phyloP scores from a whole-genome alignment of 2,329 filamentous ascomycete species.

The Fusarium kyushuense region DNA sequence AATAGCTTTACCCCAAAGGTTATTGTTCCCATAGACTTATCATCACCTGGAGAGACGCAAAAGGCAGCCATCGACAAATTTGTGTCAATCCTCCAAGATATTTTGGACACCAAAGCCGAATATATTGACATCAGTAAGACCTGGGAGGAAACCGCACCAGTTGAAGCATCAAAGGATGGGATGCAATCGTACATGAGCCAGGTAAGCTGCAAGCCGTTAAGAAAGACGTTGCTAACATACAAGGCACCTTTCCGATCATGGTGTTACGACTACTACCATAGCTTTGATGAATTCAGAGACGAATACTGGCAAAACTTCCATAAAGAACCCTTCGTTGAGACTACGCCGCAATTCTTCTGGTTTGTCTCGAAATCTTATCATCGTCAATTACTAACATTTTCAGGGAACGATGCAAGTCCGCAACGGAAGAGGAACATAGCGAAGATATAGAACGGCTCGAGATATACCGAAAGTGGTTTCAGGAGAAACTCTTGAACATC shows the following conservation, averaged over 20 bases:
- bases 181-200: constrained; percentile 49
- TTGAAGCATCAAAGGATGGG: background rate
- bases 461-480: constrained; percentile 52
- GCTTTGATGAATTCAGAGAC: constrained; percentile 47
- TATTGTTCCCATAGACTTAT: constrained; percentile 47
- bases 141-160: constrained; percentile 38
- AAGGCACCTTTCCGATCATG: constrained; percentile 50
- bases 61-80: constrained; percentile 40
- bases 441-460: constrained; percentile 42
- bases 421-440: constrained; percentile 9
- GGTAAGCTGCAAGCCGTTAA: constrained; percentile 32
- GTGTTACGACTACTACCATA: constrained; percentile 52
- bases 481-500: constrained; percentile 42
- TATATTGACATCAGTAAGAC: constrained; percentile 31
- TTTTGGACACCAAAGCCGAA: constrained; percentile 15
- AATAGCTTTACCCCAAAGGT: constrained; percentile 32
- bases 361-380: constrained; percentile 26
- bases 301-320: constrained; percentile 45
- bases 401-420: constrained; percentile 39
- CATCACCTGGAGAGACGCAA: constrained; percentile 10
- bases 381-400: constrained; percentile 2
- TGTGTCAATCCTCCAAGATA: constrained; percentile 43
- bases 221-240: constrained; percentile 15
- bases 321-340: constrained; percentile 47
- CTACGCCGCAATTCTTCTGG: constrained; percentile 49